Conservation (phyloP, 106 monocot species). For the Acanthochlamys bracteata region DNA sequence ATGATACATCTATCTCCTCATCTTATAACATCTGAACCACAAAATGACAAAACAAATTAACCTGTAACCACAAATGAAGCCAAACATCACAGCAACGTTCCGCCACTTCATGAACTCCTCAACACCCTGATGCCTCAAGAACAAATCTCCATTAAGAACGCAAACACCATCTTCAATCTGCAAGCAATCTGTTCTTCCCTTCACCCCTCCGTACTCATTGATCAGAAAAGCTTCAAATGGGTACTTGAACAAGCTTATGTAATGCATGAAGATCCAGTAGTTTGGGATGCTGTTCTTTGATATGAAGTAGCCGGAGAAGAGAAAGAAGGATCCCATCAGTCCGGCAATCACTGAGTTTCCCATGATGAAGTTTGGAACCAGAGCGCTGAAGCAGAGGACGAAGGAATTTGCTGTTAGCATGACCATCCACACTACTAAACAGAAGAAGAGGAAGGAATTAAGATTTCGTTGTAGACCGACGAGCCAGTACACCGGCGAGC, state of each 20-base stretch:
- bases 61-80: slow-evolving; percentile 55
- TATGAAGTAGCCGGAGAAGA: slow-evolving; percentile 97
- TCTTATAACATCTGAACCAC: slow-evolving; percentile 49
- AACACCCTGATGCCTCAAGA: slow-evolving; percentile 60
- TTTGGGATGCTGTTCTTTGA: slow-evolving; percentile 63
- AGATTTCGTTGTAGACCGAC: slow-evolving; percentile 46
- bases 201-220: slow-evolving; percentile 66
- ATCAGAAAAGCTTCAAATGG: slow-evolving; percentile 83
- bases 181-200: slow-evolving; percentile 41
- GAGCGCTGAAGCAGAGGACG: slow-evolving; percentile 74
- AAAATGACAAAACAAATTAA: slow-evolving; percentile 57
- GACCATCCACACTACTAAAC: slow-evolving; percentile 71
- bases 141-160: slow-evolving; percentile 38
- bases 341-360: slow-evolving; percentile 84
- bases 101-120: slow-evolving; percentile 43
- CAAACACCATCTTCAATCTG: slow-evolving; percentile 22
- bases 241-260: slow-evolving; percentile 94
- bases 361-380: slow-evolving; percentile 86
- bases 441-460: slow-evolving; percentile 61
- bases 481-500: slow-evolving; percentile 77
- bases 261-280: slow-evolving; percentile 96
- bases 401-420: slow-evolving; percentile 85
- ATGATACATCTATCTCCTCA: too few species aligned
- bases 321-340: slow-evolving; percentile 83
- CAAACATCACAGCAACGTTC: slow-evolving; percentile 46